Evolutionary conservation across 345 rosid species (phyloP).

Genomic region (Linum usitatissimum): DNA sequence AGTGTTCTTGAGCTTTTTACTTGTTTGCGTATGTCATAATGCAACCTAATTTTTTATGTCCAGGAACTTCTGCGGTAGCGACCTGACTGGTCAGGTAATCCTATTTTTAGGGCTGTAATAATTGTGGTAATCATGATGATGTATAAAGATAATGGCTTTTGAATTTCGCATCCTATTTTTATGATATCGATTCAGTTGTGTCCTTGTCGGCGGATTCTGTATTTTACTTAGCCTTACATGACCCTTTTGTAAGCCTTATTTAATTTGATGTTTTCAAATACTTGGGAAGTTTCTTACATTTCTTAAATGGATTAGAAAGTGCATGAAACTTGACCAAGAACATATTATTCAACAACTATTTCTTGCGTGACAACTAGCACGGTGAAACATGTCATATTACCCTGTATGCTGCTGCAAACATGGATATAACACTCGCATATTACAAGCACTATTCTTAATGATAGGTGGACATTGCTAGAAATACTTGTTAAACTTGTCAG

Average conservation of each 20-base stretch:
- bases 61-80: slow-evolving; percentile 68
- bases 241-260: no score
- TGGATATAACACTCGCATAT: background rate
- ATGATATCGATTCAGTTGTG: no score
- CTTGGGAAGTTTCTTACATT: no score
- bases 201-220: no score
- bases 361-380: background rate
- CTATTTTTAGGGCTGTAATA: background rate
- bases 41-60: slow-evolving; percentile 5
- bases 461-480: background rate
- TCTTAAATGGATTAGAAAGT: background rate
- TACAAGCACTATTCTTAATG: background rate
- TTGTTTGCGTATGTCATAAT: background rate
- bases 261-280: no score
- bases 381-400: background rate
- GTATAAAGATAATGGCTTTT: no score
- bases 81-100: slow-evolving; percentile 60
- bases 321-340: background rate
- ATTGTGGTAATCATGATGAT: no score
- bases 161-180: no score
- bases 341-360: background rate
- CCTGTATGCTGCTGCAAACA: background rate
- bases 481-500: no score
- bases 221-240: no score
- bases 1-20: background rate